phyloP scores from a whole-genome alignment of 805 yeast genomes.

The Metschnikowia vanudenii region DNA sequence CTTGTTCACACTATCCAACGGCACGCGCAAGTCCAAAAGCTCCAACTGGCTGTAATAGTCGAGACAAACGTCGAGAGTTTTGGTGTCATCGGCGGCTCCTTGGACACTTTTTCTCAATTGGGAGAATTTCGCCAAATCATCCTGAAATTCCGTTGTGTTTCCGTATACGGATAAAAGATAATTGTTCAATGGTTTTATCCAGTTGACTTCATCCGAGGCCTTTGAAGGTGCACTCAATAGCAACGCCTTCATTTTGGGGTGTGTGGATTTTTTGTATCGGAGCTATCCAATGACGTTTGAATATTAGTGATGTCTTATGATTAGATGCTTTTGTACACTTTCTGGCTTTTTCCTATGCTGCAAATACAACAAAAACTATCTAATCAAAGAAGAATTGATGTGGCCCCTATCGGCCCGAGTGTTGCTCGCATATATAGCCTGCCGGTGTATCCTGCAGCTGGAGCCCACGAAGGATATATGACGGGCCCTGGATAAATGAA shows the following conservation, averaged over 20 bases:
- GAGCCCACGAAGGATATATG: not conserved
- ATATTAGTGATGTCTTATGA: too few species aligned
- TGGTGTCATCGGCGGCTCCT: constrained; percentile 50
- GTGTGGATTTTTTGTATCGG: not conserved
- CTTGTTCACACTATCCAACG: constrained; percentile 52
- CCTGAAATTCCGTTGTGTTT: constrained; percentile 50
- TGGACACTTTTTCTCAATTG: constrained; percentile 45
- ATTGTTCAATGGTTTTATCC: constrained; percentile 58
- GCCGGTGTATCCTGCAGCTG: not conserved
- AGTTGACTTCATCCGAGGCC: constrained; percentile 58
- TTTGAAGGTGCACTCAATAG: constrained; percentile 30
- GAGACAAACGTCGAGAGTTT: constrained; percentile 55
- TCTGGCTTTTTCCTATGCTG: too few species aligned
- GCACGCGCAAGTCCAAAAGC: constrained; percentile 71
- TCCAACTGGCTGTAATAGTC: constrained; percentile 82
- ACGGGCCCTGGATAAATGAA: too few species aligned
- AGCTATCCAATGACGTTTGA: too few species aligned
- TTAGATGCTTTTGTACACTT: too few species aligned
- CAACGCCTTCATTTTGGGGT: constrained; percentile 20
- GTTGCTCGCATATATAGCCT: not conserved
- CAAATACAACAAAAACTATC: too few species aligned
- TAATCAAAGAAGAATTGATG: too few species aligned
- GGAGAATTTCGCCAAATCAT: constrained; percentile 55
- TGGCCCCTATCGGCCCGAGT: not conserved
- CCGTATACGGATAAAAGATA: constrained; percentile 68